phyloP scores from a whole-genome alignment of 495 filamentous ascomycete species.

The Delitschia confertaspora region DNA sequence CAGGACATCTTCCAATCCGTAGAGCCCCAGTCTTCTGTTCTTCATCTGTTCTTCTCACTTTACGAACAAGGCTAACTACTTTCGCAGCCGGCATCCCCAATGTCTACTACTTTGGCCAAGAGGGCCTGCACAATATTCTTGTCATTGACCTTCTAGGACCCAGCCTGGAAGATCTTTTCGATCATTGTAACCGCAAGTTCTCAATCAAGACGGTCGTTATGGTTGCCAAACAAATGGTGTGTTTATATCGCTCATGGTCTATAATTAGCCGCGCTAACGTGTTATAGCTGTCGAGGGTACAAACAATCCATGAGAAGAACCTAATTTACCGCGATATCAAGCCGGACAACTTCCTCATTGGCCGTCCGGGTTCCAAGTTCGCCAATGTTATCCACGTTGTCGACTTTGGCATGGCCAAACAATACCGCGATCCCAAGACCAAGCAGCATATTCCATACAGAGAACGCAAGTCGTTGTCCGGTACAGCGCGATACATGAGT shows the following conservation, averaged over 20 bases:
- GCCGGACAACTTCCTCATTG: slow-evolving; percentile 98
- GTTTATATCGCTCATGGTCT: slow-evolving; percentile 28
- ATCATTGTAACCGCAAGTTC: slow-evolving; percentile 94
- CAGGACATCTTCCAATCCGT: too few species aligned
- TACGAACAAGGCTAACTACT: too few species aligned
- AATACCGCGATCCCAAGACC: slow-evolving; percentile 97
- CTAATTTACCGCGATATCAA: slow-evolving; percentile 99
- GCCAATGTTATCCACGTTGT: slow-evolving; percentile 98
- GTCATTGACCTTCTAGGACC: slow-evolving; percentile 97
- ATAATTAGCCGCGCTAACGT: slow-evolving; percentile 25
- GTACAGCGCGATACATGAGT: slow-evolving; percentile 97
- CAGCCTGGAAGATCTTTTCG: slow-evolving; percentile 94
- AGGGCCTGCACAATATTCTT: slow-evolving; percentile 97
- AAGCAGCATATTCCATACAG: slow-evolving; percentile 99
- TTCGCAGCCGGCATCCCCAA: slow-evolving; percentile 87
- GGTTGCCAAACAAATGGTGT: slow-evolving; percentile 99
- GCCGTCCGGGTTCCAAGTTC: slow-evolving; percentile 81
- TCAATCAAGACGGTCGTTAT: slow-evolving; percentile 96
- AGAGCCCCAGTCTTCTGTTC: not conserved
- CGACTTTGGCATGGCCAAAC: slow-evolving; percentile 99
- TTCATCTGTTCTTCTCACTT: not conserved
- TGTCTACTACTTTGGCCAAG: slow-evolving; percentile 99
- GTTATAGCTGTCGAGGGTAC: slow-evolving; percentile 78
- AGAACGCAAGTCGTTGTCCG: slow-evolving; percentile 94
- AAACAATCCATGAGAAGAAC: slow-evolving; percentile 99